Conservation (phyloP, 2,329 filamentous ascomycete genomes). For the Drechslerella dactyloides region DNA sequence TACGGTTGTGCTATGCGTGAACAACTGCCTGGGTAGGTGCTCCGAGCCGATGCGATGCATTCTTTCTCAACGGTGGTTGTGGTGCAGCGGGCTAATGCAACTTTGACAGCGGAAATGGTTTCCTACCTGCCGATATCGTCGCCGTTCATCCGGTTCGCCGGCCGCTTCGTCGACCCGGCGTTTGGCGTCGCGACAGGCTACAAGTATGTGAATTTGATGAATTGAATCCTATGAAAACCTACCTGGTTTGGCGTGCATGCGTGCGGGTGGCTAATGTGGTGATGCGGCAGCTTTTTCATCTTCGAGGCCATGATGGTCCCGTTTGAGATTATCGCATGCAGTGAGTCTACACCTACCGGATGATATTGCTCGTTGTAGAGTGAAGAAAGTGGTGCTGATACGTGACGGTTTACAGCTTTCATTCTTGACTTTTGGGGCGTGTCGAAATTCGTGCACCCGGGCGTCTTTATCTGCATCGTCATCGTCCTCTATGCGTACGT, state of each 20-base stretch:
- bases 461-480: conserved; percentile 68
- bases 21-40: conserved; percentile 59
- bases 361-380: not conserved
- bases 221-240: too few species aligned
- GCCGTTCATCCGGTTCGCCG: conserved; percentile 78
- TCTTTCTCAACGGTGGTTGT: not conserved
- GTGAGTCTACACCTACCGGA: conserved; percentile 54
- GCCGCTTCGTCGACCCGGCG: conserved; percentile 75
- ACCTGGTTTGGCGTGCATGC: too few species aligned
- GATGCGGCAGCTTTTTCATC: conserved; percentile 63
- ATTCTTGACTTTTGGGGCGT: conserved; percentile 71
- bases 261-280: not conserved
- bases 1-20: conserved; percentile 67
- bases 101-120: conserved; percentile 73
- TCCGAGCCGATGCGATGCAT: not conserved
- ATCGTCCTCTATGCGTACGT: conserved; percentile 66
- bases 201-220: conserved; percentile 63
- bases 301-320: conserved; percentile 72
- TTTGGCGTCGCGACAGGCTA: conserved; percentile 76
- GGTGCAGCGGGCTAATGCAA: not conserved
- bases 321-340: conserved; percentile 71
- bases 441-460: conserved; percentile 63
- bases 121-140: conserved; percentile 77
- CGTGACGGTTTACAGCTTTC: conserved; percentile 55
- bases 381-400: not conserved